Conservation (phyloP, 1,284 basidiomycete species). For the Flammula alnicola region DNA sequence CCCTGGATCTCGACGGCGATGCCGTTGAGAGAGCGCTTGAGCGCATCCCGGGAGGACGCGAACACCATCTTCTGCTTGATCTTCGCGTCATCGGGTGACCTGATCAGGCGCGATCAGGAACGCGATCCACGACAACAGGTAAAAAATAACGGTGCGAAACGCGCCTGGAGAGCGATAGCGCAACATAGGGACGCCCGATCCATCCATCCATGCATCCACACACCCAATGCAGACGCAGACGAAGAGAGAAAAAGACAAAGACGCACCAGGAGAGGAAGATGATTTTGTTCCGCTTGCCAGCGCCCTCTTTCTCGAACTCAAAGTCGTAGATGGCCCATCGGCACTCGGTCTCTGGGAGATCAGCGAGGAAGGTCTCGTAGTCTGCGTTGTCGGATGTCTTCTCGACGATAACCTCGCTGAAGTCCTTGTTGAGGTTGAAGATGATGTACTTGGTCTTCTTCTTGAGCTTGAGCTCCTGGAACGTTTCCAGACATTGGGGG, state of each 20-base stretch:
- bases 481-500: slow-evolving; percentile 65
- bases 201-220: too few relatives aligned
- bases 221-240: too few relatives aligned
- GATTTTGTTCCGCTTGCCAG: slow-evolving; percentile 90
- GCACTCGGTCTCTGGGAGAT: slow-evolving; percentile 80
- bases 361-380: slow-evolving; percentile 81
- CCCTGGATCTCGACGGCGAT: slow-evolving; percentile 86
- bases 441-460: slow-evolving; percentile 91
- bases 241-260: slow-evolving; percentile 3
- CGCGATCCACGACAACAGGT: background rate
- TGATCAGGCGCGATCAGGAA: slow-evolving; percentile 37
- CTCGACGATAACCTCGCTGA: slow-evolving; percentile 79
- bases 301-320: slow-evolving; percentile 81
- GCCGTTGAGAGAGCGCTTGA: slow-evolving; percentile 76
- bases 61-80: slow-evolving; percentile 96
- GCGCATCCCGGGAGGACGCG: slow-evolving; percentile 89
- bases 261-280: slow-evolving; percentile 84
- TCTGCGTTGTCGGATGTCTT: slow-evolving; percentile 52
- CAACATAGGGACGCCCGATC: too few relatives aligned
- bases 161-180: background rate
- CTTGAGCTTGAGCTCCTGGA: slow-evolving; percentile 80
- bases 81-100: slow-evolving; percentile 89
- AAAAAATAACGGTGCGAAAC: slow-evolving; percentile 2
- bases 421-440: slow-evolving; percentile 70
- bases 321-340: slow-evolving; percentile 95